Base-by-base conservation (phyloP, 1,284 basidiomycete species). In the Cystobasidium slooffiae region DNA sequence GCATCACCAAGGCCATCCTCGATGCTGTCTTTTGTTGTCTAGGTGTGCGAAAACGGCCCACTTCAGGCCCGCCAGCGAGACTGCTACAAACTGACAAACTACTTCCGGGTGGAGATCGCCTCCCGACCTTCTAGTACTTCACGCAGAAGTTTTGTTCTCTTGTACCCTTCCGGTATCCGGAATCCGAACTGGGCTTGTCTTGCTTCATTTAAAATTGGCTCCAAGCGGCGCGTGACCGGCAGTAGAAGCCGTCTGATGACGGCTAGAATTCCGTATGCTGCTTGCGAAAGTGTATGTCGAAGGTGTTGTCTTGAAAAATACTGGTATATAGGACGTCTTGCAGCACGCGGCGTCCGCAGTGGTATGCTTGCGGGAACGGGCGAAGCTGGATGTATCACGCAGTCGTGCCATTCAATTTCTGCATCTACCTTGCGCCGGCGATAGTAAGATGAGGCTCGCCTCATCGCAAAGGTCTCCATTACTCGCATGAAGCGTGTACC, bases 401-500 rank as follows among this genome's bases (percentile, higher is more conserved):
- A 73, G 52, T 65, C 63, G 3, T 55, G 20, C 70, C 70, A 73
- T 20, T 51, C 43, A 4, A 18, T 8, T 5, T 24, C n/a, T 31
- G 20, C n/a, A n/a, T 39, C 46, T 5, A 31, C 7, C 12, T 9
- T n/a, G 18, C 47, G 10, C 31, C 16, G 31, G n/a, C 20, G 20
- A 43, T 63, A 43, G 22, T 62, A 55, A 22, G 52, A 7, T 12
- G 51, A 39, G 20, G 59, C 58, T 20, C 58, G 55, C 3, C 55
- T 59, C 0, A 80, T 76, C 12, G 78, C 65, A 0, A 69, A 44
- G 22, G 59, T 73, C 59, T 83, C 83, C 4, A 81, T 39, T 6
- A 46, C 52, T 18, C 83, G 76, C 78, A 84, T 78, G 22, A 80
- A 53, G 16, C 77, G 75, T 37, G 82, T 83, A 3, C 81, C 75